Percentiles rank a stretch among this genome's conserved stretches.
Evolutionary conservation across 1,284 basidiomycete genomes (phyloP).

Genomic region (Rhodotorula sp.): DNA sequence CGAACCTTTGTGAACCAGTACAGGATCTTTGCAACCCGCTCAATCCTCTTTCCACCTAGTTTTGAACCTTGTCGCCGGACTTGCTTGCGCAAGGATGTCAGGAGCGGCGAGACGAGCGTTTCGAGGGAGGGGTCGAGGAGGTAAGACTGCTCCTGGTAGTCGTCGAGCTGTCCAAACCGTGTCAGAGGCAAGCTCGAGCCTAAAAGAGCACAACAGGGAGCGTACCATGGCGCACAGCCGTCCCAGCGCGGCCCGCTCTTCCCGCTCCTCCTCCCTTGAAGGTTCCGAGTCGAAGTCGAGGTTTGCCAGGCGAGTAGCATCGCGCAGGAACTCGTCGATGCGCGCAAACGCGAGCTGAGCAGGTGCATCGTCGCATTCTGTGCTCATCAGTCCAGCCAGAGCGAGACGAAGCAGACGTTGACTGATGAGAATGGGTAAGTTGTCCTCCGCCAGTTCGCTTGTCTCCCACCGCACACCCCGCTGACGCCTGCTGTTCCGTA

Average conservation of each 20-base stretch:
- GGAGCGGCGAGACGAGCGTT: conserved; percentile 71
- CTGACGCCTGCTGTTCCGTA: no score
- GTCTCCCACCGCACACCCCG: no score
- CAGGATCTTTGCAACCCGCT: conserved; percentile 64
- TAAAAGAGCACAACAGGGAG: no score
- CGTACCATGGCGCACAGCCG: not conserved
- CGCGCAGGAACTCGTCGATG: not conserved
- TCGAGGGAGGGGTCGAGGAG: conserved; percentile 96
- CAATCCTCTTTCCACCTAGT: conserved; percentile 54
- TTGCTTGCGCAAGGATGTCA: conserved; percentile 59
- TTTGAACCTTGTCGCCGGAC: conserved; percentile 46
- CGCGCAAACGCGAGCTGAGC: not conserved
- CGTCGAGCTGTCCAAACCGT: conserved; percentile 62
- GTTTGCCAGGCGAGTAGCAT: not conserved
- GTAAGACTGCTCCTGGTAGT: conserved; percentile 91
- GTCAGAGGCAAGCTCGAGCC: not conserved
- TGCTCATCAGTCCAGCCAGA: not conserved
- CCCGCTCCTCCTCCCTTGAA: not conserved
- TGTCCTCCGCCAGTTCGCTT: no score
- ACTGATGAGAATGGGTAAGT: no score
- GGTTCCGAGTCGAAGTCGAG: conserved; percentile 6
- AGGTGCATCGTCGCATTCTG: not conserved
- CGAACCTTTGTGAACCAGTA: conserved; percentile 85
- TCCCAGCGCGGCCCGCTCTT: not conserved
- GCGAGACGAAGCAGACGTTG: no score